Evolutionary conservation across 2,329 filamentous ascomycete species (phyloP).

Genomic region (Sporothrix pseudoabietina): DNA sequence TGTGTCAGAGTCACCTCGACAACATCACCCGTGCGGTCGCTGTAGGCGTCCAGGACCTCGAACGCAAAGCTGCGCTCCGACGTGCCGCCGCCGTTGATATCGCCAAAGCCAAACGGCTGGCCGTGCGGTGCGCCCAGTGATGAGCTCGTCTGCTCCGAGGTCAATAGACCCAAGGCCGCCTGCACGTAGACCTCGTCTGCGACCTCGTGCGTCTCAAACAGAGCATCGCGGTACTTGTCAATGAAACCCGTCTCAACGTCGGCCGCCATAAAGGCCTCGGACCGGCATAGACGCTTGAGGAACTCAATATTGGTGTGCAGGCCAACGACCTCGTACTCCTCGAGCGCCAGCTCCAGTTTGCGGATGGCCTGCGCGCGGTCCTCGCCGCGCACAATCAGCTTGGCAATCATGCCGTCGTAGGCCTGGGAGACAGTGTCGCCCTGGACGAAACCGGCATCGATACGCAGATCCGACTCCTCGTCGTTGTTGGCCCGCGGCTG

Average conservation of each 20-base stretch:
- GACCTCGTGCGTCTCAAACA: conserved; percentile 68
- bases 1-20: conserved; percentile 56
- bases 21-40: conserved; percentile 51
- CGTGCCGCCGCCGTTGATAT: conserved; percentile 40
- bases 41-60: conserved; percentile 62
- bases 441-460: conserved; percentile 89
- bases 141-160: conserved; percentile 24
- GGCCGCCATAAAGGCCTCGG: conserved; percentile 78
- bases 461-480: conserved; percentile 70
- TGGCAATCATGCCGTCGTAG: conserved; percentile 99
- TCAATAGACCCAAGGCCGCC: conserved; percentile 75
- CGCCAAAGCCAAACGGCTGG: conserved; percentile 58
- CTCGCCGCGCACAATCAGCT: conserved; percentile 85
- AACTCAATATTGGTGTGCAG: conserved; percentile 97
- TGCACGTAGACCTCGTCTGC: conserved; percentile 79
- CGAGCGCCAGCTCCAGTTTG: conserved; percentile 77
- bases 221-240: conserved; percentile 76
- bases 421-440: conserved; percentile 92
- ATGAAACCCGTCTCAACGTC: conserved; percentile 97
- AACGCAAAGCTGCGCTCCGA: conserved; percentile 54
- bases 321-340: conserved; percentile 89
- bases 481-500: conserved; percentile 32
- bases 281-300: conserved; percentile 81
- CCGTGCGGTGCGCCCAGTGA: conserved; percentile 44
- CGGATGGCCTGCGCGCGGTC: conserved; percentile 79